These are phyloP conservation scores for Alternaria dauci DNA, from an alignment of 2,329 filamentous ascomycete species.

Conservation along the genomic window DNA sequence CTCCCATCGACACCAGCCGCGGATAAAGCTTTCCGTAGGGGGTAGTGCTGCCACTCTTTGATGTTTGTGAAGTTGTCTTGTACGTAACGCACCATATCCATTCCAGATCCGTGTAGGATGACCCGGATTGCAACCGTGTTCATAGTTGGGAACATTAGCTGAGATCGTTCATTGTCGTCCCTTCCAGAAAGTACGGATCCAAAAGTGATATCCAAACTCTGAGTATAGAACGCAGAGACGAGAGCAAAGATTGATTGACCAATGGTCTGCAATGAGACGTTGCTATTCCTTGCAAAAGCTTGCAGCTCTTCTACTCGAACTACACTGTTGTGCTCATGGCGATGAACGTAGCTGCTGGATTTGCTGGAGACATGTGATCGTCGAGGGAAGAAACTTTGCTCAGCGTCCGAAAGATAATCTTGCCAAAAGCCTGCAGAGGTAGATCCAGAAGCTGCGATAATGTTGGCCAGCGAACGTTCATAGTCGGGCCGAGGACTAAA, in stretches of 20 bases:
- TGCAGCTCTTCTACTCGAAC: conserved; percentile 56
- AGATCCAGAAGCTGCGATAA: conserved; percentile 58
- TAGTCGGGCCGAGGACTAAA: conserved; percentile 58
- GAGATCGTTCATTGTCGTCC: conserved; percentile 73
- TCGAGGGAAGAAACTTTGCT: conserved; percentile 52
- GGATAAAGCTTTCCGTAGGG: conserved; percentile 73
- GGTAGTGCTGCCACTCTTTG: conserved; percentile 77
- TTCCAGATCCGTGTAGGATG: conserved; percentile 72
- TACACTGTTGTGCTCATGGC: conserved; percentile 58
- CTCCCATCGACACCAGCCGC: conserved; percentile 56
- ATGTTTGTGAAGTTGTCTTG: conserved; percentile 74
- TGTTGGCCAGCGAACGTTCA: conserved; percentile 63
- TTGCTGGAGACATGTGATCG: conserved; percentile 2
- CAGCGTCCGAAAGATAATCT: conserved; percentile 67
- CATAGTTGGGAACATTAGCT: conserved; percentile 86
- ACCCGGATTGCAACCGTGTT: conserved; percentile 82
- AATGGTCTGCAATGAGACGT: conserved; percentile 78
- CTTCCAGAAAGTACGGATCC: conserved; percentile 85
- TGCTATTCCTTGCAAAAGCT: conserved; percentile 69
- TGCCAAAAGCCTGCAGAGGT: conserved; percentile 73
- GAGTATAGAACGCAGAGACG: conserved; percentile 69
- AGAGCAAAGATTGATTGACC: conserved; percentile 80
- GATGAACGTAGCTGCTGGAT: conserved; percentile 44
- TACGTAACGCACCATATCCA: conserved; percentile 73
- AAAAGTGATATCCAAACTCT: conserved; percentile 78